Percentiles rank a stretch among this genome's conserved stretches.
phyloP scores from a whole-genome alignment of 306 rosid species.

The Carpinus viminea region DNA sequence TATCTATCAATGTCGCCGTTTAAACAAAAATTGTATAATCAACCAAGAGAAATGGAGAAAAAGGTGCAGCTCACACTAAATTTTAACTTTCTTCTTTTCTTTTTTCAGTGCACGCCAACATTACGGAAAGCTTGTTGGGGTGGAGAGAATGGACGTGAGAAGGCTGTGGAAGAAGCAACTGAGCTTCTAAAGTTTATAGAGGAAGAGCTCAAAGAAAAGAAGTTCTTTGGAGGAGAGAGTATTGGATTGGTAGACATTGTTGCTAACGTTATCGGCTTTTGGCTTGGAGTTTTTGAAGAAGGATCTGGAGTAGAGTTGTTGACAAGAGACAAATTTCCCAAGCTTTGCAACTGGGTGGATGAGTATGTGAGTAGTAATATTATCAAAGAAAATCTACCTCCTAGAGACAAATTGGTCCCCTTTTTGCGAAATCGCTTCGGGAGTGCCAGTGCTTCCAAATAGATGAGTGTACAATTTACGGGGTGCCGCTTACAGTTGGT shows the following conservation, averaged over 20 bases:
- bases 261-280: slow-evolving; percentile 22
- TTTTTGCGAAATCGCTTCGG: slow-evolving; percentile 19
- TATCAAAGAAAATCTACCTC: slow-evolving; percentile 28
- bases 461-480: neutral
- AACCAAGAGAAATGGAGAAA: neutral
- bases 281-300: slow-evolving; percentile 35
- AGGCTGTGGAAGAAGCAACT: slow-evolving; percentile 27
- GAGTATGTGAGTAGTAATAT: slow-evolving; percentile 12
- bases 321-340: slow-evolving; percentile 25
- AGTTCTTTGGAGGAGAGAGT: slow-evolving; percentile 40
- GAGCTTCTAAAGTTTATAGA: slow-evolving; percentile 27
- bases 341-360: slow-evolving; percentile 28
- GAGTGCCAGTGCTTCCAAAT: slow-evolving; percentile 5
- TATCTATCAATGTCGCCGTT: too few relatives aligned
- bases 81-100: neutral
- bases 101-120: neutral
- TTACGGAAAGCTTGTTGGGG: slow-evolving; percentile 2
- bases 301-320: slow-evolving; percentile 24
- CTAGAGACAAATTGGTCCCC: slow-evolving; percentile 33
- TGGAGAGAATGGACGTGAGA: slow-evolving; percentile 22
- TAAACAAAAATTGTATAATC: neutral
- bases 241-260: slow-evolving; percentile 39
- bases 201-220: slow-evolving; percentile 35
- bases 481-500: neutral
- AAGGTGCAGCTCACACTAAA: neutral